Conservation (phyloP, 805 yeast genomes). For the Danielozyma ontarioensis region DNA sequence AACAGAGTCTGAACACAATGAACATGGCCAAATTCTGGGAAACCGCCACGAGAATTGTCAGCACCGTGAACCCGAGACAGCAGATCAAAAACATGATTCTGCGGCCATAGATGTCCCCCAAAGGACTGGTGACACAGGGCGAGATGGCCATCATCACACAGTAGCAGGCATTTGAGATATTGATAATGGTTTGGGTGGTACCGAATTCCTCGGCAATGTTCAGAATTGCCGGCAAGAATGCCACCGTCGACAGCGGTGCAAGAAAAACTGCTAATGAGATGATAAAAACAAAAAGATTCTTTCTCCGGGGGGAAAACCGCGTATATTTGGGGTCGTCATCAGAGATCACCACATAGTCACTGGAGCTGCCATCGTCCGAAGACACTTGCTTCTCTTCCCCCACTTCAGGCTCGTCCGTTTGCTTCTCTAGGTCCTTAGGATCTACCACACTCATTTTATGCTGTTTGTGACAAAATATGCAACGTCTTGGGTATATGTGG, state of each 20-base stretch:
- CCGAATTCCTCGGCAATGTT: conserved; percentile 41
- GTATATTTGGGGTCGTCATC: conserved; percentile 6
- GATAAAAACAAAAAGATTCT: conserved; percentile 9
- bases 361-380: conserved; percentile 1
- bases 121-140: conserved; percentile 46
- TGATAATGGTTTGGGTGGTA: conserved; percentile 44
- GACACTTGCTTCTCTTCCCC: too few relatives aligned
- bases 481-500: too few relatives aligned
- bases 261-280: conserved; percentile 32
- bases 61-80: conserved; percentile 19
- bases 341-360: conserved; percentile 1
- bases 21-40: conserved; percentile 52
- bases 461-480: too few relatives aligned
- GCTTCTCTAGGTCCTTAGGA: too few relatives aligned
- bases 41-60: conserved; percentile 33
- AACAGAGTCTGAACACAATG: conserved; percentile 43
- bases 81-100: conserved; percentile 39
- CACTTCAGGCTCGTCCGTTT: too few relatives aligned
- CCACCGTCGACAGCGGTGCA: conserved; percentile 40
- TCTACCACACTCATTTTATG: too few relatives aligned
- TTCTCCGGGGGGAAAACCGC: conserved; percentile 8
- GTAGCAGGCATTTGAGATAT: conserved; percentile 46
- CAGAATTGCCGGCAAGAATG: conserved; percentile 49
- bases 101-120: conserved; percentile 51
- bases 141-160: conserved; percentile 49